Conservation (phyloP, 1,139 yeast species). For the Saccharomyces uvarum region DNA sequence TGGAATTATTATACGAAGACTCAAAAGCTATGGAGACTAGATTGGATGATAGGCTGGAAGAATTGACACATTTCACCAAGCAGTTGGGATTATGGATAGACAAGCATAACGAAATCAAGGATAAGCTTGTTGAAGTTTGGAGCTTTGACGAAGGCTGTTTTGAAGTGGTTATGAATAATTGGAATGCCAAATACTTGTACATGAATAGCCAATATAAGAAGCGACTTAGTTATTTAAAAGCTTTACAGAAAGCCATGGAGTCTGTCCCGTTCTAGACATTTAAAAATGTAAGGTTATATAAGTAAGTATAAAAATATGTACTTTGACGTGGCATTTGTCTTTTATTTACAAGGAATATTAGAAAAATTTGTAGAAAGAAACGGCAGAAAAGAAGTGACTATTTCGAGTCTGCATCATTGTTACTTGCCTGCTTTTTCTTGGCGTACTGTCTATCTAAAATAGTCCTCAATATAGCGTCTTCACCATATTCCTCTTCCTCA, state of each 20-base stretch:
- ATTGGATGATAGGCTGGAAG: constrained; percentile 24
- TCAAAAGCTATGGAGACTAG: constrained; percentile 12
- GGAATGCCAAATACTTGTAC: constrained; percentile 35
- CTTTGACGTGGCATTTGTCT: neutral
- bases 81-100: constrained; percentile 29
- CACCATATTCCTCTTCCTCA: constrained; percentile 76
- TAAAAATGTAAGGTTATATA: constrained; percentile 14
- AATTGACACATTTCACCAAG: constrained; percentile 29
- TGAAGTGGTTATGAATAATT: constrained; percentile 34
- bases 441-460: constrained; percentile 44
- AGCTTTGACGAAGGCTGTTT: constrained; percentile 17
- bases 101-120: constrained; percentile 33
- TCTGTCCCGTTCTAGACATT: constrained; percentile 2
- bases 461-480: constrained; percentile 61
- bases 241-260: constrained; percentile 16
- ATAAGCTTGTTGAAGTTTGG: constrained; percentile 35
- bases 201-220: constrained; percentile 32
- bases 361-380: neutral
- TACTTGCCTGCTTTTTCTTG: constrained; percentile 3
- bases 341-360: neutral
- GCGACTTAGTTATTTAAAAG: constrained; percentile 28
- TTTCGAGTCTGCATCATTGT: neutral
- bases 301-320: constrained; percentile 3
- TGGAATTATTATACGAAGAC: constrained; percentile 30
- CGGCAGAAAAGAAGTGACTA: neutral